Evolutionary conservation across 2,329 filamentous ascomycete species (phyloP), one percentile per base, ranked within the genome.

Genomic region (Botrytis deweyae): DNA sequence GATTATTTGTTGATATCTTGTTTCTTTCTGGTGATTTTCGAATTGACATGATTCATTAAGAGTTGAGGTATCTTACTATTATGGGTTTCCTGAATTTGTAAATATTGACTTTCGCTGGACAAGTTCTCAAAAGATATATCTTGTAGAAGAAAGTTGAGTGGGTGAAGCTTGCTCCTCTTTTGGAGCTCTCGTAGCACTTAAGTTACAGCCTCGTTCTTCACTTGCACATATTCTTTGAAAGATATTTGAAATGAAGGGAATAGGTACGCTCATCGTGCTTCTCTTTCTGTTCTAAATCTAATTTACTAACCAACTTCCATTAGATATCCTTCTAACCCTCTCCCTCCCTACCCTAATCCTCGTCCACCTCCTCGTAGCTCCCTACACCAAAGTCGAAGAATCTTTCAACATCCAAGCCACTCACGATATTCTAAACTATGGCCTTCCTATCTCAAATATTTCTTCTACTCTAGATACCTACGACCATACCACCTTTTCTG

Each of bases 301-400:
- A 72, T 42, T 44, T 38, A 36, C 62, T 68, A 49, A 72, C 49
- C 46, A 49, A 72, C 9, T 7, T 22, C 44, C 38, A 18, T 12
- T 81, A 87, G 87, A 89, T 78, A 77, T 82, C 42, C 74, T 86
- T 25, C 80, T 91, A 59, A 81, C 84, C 71, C 80, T 90, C 76
- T 83, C 90, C 68, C 85, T 94, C 74, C 92, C 93, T 1, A 82
- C 86, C 3, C 81, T 91, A 49, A 86, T 93, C 78, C 81, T 92
- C 74, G 72, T 92, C 72, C 93, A 97, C 82, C 89, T 97, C 72
- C 80, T 90, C 75, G 81, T 90, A 38, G 90, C 95, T 18, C 96
- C 96, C 0, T 95, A 97, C 84, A 98, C 95, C 73, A 99, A 99
- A 83, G 96, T 99, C 74, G 96, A 99, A 83, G 96, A 99, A 83